A percentile compares a stretch with the other conserved stretches of the same genome.
Conservation (phyloP, 352 stramenopile species). For the Phytopythium cucurbitacearum region DNA sequence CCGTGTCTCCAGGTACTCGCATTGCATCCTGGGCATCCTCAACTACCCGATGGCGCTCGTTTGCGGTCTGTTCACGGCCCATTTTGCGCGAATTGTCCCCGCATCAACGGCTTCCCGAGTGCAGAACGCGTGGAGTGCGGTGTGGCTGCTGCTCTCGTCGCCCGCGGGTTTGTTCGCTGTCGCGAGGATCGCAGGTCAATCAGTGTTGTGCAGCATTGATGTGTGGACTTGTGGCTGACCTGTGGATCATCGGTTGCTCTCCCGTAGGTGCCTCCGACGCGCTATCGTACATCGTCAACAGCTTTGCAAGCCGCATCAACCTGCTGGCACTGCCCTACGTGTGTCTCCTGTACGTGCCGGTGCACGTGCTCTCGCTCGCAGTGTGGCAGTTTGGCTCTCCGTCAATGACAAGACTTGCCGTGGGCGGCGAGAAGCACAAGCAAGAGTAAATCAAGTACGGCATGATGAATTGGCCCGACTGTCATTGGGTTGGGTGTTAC, state of each 20-base stretch:
- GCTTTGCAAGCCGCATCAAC: constrained; percentile 48
- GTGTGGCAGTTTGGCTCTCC: constrained; percentile 27
- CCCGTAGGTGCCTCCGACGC: constrained; percentile 16
- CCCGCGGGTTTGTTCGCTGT: constrained; percentile 32
- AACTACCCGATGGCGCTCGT: constrained; percentile 84
- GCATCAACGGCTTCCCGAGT: constrained; percentile 9
- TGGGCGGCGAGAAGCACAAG: constrained; percentile 9
- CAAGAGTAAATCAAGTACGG: constrained; percentile 16
- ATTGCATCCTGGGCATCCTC: constrained; percentile 72
- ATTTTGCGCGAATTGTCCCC: constrained; percentile 55
- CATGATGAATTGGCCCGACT: neutral
- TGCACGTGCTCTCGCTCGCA: constrained; percentile 58
- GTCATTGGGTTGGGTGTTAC: neutral
- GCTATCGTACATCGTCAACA: constrained; percentile 34
- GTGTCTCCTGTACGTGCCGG: constrained; percentile 60
- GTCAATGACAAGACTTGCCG: neutral
- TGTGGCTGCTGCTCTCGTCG: constrained; percentile 59
- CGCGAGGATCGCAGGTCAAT: constrained; percentile 18
- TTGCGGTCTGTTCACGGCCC: constrained; percentile 52
- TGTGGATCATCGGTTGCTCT: neutral
- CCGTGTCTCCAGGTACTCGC: constrained; percentile 31
- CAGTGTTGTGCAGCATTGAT: neutral
- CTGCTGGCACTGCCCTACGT: constrained; percentile 61
- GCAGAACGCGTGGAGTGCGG: constrained; percentile 21
- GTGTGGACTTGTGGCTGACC: constrained; percentile 1